phyloP scores from a whole-genome alignment of 345 rosid species.

The Citropsis articulata region DNA sequence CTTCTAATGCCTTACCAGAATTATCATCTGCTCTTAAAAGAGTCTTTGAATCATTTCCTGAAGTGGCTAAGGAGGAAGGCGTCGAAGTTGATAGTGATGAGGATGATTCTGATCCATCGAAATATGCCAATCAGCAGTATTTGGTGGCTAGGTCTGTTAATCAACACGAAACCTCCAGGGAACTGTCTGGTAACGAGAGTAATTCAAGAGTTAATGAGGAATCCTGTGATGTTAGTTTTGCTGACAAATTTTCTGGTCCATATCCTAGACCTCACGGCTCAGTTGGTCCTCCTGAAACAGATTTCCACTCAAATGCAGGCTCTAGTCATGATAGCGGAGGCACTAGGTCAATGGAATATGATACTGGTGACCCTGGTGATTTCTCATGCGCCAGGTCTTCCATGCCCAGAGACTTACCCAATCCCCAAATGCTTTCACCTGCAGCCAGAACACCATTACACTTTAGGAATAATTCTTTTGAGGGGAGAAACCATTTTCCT shows the following conservation, averaged over 20 bases:
- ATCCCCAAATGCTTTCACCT: slow-evolving; percentile 67
- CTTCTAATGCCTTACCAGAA: slow-evolving; percentile 46
- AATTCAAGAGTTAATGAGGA: slow-evolving; percentile 23
- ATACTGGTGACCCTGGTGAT: slow-evolving; percentile 65
- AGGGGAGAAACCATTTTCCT: slow-evolving; percentile 51
- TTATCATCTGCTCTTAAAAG: slow-evolving; percentile 49
- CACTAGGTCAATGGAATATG: slow-evolving; percentile 62
- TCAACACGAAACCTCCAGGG: slow-evolving; percentile 30
- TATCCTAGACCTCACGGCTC: slow-evolving; percentile 37
- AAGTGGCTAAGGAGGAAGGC: slow-evolving; percentile 45
- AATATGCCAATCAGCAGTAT: slow-evolving; percentile 23
- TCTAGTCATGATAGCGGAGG: slow-evolving; percentile 57
- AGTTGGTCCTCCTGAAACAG: slow-evolving; percentile 31
- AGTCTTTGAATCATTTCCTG: slow-evolving; percentile 45
- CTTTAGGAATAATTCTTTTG: slow-evolving; percentile 63
- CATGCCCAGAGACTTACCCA: slow-evolving; percentile 49
- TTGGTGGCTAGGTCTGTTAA: slow-evolving; percentile 28
- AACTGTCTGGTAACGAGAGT: slow-evolving; percentile 30
- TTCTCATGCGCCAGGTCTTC: slow-evolving; percentile 60
- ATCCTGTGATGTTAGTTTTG: slow-evolving; percentile 23
- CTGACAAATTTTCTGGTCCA: slow-evolving; percentile 31
- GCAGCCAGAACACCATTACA: slow-evolving; percentile 48
- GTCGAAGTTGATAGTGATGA: slow-evolving; percentile 56
- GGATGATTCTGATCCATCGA: slow-evolving; percentile 44
- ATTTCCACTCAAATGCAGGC: slow-evolving; percentile 48